A percentile compares a stretch with the other conserved stretches of the same genome.
Conservation (phyloP, 495 filamentous ascomycete genomes). For the Penicillium herquei region DNA sequence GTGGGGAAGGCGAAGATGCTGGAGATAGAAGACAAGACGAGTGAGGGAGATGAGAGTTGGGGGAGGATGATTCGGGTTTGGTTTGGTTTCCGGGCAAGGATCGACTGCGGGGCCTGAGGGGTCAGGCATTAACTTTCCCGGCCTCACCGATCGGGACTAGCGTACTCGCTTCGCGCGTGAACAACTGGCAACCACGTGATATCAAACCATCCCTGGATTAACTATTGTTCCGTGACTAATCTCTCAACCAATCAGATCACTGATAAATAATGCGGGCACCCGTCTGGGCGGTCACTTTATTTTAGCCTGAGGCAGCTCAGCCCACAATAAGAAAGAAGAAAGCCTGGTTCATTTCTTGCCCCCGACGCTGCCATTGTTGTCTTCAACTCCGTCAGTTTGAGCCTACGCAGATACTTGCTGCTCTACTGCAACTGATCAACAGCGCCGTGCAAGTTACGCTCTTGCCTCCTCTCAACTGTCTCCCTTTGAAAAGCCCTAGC, state of each 20-base stretch:
- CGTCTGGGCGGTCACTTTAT: constrained; percentile 16
- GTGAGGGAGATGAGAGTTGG: constrained; percentile 26
- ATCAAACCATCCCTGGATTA: background rate
- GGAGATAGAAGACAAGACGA: constrained; percentile 19
- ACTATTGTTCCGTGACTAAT: background rate
- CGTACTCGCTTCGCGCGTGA: constrained; percentile 21
- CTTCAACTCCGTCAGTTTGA: constrained; percentile 11
- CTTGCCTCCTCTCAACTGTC: constrained; percentile 15
- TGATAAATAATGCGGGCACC: constrained; percentile 33
- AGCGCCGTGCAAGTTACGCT: constrained; percentile 13
- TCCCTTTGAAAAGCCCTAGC: constrained; percentile 7
- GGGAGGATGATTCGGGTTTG: constrained; percentile 25
- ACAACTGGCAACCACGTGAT: constrained; percentile 21
- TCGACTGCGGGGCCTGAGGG: constrained; percentile 23
- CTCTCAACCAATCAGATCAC: constrained; percentile 16
- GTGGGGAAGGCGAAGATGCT: constrained; percentile 18
- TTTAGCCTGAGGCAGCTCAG: constrained; percentile 30
- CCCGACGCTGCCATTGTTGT: constrained; percentile 21
- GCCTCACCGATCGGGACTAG: constrained; percentile 23
- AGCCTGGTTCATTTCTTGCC: constrained; percentile 21
- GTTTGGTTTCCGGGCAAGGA: constrained; percentile 31
- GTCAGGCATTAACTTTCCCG: constrained; percentile 26
- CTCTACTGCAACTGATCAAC: constrained; percentile 15
- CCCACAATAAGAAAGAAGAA: constrained; percentile 29
- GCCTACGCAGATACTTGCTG: constrained; percentile 27